Evolutionary conservation across 1,284 basidiomycete genomes (phyloP), one percentile per base, ranked within the genome.

Genomic region (Ganoderma meredithae): DNA sequence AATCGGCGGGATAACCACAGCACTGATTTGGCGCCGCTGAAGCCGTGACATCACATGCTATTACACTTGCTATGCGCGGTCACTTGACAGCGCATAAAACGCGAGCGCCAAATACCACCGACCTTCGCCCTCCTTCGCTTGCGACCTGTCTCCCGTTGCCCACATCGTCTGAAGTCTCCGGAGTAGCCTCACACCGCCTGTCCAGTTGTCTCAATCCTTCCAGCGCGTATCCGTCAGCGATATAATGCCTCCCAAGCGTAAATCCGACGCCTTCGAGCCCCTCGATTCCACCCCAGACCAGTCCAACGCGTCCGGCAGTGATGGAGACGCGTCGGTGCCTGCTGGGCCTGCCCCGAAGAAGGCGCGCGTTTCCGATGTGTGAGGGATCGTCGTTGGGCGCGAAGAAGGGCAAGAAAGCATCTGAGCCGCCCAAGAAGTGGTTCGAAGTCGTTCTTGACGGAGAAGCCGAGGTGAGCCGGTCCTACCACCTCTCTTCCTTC

Each of bases 311-410:
- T 58, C 55, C 7, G 55, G 47, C 41, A 60, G 39, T 44, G 60
- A 39, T 22, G 64, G 68, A 53, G 52, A 64, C 49, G 70, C 56
- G 2, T 52, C 44, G 25, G 66, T 22, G 31, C 27, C 31, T 17
- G 65, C 58, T 15, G 65, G 55, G 33, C 68, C 69, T 47, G 60
- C 59, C 15, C 53, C 69, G 75, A 91, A 90, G 77, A 91, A 88
- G 10, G 85, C 89, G 65, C 90, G 86, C 7, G 85, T 87, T 62
- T 85, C 85, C 10, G 88, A 73, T 33, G 71, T 64, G 12, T 4
- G 75, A 76, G 19, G 74, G 68, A 41, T 74, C 69, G 0, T 69
- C 69, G 10, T 73, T 72, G 41, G 72, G 69, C 60, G 65, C 65
- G 36, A 75, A 74, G 71, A 75, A 75, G 62, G 76, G 68, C 2